Percentiles rank a stretch among this genome's conserved stretches.
Conservation (phyloP, 2,329 filamentous ascomycete species). For the Fusarium goolgardi region DNA sequence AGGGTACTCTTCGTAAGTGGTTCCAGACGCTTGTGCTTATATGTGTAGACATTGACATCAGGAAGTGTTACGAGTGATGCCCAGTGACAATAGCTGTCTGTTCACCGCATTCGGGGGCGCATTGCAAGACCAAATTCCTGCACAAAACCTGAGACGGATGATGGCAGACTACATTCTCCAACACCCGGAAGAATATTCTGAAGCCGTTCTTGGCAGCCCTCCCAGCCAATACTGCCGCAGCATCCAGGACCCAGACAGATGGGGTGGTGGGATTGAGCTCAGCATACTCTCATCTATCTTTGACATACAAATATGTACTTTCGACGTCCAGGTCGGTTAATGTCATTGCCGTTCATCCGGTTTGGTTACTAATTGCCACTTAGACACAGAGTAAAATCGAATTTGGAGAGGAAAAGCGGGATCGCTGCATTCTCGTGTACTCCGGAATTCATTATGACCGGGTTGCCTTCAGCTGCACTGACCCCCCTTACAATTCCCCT, state of each 20-base stretch:
- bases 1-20: constrained; percentile 62
- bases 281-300: constrained; percentile 87
- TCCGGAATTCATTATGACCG: constrained; percentile 95
- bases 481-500: constrained; percentile 65
- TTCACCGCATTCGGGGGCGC: constrained; percentile 89
- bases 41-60: constrained; percentile 42
- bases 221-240: constrained; percentile 82
- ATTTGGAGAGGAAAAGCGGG: constrained; percentile 79
- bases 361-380: background rate
- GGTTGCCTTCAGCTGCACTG: constrained; percentile 77
- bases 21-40: background rate
- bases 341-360: background rate
- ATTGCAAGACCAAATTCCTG: constrained; percentile 68
- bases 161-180: constrained; percentile 82
- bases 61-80: constrained; percentile 88
- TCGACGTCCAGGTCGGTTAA: constrained; percentile 73
- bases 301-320: constrained; percentile 84
- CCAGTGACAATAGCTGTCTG: constrained; percentile 94
- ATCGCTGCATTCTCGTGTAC: constrained; percentile 85
- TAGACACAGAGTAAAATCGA: constrained; percentile 57
- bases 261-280: constrained; percentile 93
- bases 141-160: constrained; percentile 73
- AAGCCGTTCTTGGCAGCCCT: constrained; percentile 78
- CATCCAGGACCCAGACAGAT: constrained; percentile 83
- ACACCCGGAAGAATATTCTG: constrained; percentile 77